Conservation (phyloP, 202 grass and related monocot species). For the Tripidium arundinaceum region DNA sequence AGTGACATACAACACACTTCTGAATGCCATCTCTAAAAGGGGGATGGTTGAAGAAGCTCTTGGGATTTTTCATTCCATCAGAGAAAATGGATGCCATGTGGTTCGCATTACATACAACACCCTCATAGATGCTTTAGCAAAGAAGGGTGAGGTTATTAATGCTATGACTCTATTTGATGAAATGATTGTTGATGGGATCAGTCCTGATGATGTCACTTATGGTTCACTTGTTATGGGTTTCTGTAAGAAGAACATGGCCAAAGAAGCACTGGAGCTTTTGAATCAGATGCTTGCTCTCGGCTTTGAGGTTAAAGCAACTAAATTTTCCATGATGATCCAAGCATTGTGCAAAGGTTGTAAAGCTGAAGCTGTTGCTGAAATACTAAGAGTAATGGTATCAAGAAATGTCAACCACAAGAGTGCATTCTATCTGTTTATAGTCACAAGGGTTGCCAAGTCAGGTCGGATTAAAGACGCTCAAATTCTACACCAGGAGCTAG, state of each 20-base stretch:
- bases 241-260: slow-evolving; percentile 56
- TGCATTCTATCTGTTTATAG: slow-evolving; percentile 45
- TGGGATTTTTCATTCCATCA: slow-evolving; percentile 48
- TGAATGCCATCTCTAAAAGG: slow-evolving; percentile 57
- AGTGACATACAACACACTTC: slow-evolving; percentile 75
- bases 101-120: slow-evolving; percentile 73
- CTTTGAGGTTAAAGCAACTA: slow-evolving; percentile 60
- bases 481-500: slow-evolving; percentile 42
- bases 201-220: slow-evolving; percentile 61
- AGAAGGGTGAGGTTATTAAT: slow-evolving; percentile 50
- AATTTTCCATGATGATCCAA: slow-evolving; percentile 59
- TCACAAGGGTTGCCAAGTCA: slow-evolving; percentile 53
- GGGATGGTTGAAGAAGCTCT: slow-evolving; percentile 62
- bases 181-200: slow-evolving; percentile 54
- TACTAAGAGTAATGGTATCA: slow-evolving; percentile 48
- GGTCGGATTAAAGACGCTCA: slow-evolving; percentile 49
- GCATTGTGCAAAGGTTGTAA: slow-evolving; percentile 56
- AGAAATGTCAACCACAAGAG: slow-evolving; percentile 32
- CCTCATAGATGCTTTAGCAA: slow-evolving; percentile 71
- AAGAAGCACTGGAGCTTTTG: slow-evolving; percentile 50
- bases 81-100: slow-evolving; percentile 47
- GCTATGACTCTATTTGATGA: slow-evolving; percentile 59
- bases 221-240: slow-evolving; percentile 76
- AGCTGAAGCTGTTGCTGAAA: slow-evolving; percentile 51
- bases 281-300: slow-evolving; percentile 51